Base-by-base conservation (phyloP, 371 early-diverging fungal species). In the Neoconidiobolus thromboides region DNA sequence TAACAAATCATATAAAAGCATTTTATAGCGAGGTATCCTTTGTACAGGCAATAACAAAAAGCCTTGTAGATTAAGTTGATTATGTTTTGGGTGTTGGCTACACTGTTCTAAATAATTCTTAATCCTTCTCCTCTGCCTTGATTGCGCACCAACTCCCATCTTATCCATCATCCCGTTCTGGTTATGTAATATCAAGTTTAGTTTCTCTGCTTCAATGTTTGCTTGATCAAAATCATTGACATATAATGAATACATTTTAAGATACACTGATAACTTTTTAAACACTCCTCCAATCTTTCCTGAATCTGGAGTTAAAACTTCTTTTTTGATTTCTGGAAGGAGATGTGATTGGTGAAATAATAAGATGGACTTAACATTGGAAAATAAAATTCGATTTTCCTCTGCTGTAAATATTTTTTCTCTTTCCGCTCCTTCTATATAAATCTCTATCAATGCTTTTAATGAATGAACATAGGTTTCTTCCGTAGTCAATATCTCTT, bases 21-120 rank as follows among this genome's bases (percentile, higher is more conserved):
- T 60, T 63, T 74, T 75, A 68, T 87, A 89, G 48, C 89, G 80
- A 1, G 86, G 87, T 51, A 90, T 74, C 1, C 91, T 77, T 66
- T 90, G 91, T 1, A 90, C 78, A 0, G 91, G 91, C 47, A 87
- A 68, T 15, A 89, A 75, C 59, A 90, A 67, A 65, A 80, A 86
- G 1, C 85, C 79, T 53, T 83, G 80, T 6, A 89, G 73, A 44
- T 71, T 78, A 60, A 87, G 57, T 53, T 75, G 76, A 5, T 65
- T 76, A 60, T 83, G 83, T 40, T 73, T 64, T 0, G 73, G 71
- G 54, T 83, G 80, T 15, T 66, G 67, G 36, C 68, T 60, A 54
- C 63, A 64, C 2, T 64, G 62, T 12, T 65, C 58, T 43, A 67
- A 37, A 44, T 64, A 70, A 48, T 67, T 62, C 58, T 65, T 67